Conservation (phyloP, 2,329 filamentous ascomycete genomes). For the Nannizziopsis arthrosporioides region DNA sequence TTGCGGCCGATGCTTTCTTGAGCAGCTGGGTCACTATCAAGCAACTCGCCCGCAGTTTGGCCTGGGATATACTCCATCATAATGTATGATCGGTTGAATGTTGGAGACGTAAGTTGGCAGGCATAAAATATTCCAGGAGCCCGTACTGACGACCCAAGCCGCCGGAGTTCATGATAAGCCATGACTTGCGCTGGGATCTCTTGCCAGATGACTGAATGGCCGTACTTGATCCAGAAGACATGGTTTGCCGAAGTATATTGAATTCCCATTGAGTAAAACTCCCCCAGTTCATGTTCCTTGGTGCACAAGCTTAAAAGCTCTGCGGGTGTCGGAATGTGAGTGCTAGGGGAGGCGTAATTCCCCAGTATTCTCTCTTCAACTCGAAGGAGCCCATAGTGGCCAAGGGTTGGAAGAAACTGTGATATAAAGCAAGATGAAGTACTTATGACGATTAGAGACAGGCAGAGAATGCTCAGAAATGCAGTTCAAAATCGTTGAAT, state of each 20-base stretch:
- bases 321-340: not conserved
- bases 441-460: too few relatives aligned
- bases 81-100: not conserved
- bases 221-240: constrained; percentile 3
- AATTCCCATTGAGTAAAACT: not conserved
- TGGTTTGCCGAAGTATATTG: not conserved
- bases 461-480: too few relatives aligned
- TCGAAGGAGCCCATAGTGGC: not conserved
- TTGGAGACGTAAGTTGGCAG: not conserved
- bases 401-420: not conserved
- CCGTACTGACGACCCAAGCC: not conserved
- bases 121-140: not conserved
- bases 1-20: constrained; percentile 12
- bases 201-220: not conserved
- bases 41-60: constrained; percentile 2
- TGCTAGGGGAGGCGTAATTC: not conserved
- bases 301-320: constrained; percentile 1
- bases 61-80: constrained; percentile 12
- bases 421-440: too few relatives aligned
- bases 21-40: constrained; percentile 9
- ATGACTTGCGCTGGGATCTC: not conserved
- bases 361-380: constrained; percentile 1
- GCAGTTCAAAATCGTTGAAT: too few relatives aligned
- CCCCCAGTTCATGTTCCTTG: too few relatives aligned
- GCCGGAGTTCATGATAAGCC: constrained; percentile 2